Conservation (phyloP, 768 basidiomycete species). For the Mycena metata region DNA sequence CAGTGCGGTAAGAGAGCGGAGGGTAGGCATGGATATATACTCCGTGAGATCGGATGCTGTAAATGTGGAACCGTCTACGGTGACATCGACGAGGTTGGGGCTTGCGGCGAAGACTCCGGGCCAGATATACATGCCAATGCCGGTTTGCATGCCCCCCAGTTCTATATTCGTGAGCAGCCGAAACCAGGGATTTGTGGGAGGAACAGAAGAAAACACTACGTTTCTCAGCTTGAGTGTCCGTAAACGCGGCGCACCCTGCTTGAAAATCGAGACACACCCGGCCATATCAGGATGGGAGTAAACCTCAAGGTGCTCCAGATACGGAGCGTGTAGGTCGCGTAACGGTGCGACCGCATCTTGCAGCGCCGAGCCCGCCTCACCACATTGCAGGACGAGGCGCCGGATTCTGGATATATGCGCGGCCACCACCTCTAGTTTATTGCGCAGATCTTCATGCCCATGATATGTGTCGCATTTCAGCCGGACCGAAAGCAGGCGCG, state of each 20-base stretch:
- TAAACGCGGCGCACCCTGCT: conserved; percentile 16
- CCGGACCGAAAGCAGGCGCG: conserved; percentile 1
- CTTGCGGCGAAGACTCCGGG: background rate
- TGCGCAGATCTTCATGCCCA: conserved; percentile 6
- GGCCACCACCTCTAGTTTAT: background rate
- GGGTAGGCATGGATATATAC: background rate
- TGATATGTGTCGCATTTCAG: conserved; percentile 3
- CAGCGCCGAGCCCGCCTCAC: background rate
- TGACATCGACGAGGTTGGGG: conserved; percentile 14
- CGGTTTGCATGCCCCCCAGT: background rate
- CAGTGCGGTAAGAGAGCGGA: conserved; percentile 10
- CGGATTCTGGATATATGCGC: conserved; percentile 11
- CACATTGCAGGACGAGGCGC: conserved; percentile 17
- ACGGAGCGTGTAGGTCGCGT: background rate
- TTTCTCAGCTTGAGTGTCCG: conserved; percentile 15
- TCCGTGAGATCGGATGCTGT: background rate
- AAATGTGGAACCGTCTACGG: conserved; percentile 19
- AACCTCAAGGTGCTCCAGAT: conserved; percentile 20
- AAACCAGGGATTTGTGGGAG: conserved; percentile 7
- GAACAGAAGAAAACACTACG: too few species aligned
- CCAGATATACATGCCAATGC: background rate
- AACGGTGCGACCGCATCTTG: conserved; percentile 3
- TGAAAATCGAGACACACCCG: conserved; percentile 13
- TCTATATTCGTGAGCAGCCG: conserved; percentile 3
- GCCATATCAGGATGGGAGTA: too few species aligned